A percentile compares a stretch with the other conserved stretches of the same genome.
These are phyloP conservation scores for Cutaneotrichosporon mucoides DNA, from an alignment of 1,284 basidiomycete species.

Conservation along the genomic window DNA sequence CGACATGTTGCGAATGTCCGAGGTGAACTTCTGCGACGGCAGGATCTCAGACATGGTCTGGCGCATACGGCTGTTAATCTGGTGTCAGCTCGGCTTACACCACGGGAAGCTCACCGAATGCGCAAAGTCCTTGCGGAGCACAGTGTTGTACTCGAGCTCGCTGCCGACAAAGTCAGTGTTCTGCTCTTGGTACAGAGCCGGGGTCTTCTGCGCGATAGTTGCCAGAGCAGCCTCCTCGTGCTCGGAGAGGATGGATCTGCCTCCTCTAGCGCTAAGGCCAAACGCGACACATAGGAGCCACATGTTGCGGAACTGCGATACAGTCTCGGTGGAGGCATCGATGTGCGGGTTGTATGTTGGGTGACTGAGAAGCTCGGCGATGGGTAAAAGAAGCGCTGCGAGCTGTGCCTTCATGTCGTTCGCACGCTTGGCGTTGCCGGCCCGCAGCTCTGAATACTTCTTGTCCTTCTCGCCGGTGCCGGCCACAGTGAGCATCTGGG, in stretches of 20 bases:
- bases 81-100: conserved; percentile 1
- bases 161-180: conserved; percentile 80
- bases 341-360: conserved; percentile 64
- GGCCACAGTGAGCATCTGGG: conserved; percentile 68
- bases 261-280: conserved; percentile 67
- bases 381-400: conserved; percentile 78
- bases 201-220: conserved; percentile 83
- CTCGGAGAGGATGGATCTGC: conserved; percentile 34
- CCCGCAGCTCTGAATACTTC: conserved; percentile 24
- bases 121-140: conserved; percentile 82
- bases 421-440: conserved; percentile 31
- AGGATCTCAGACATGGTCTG: conserved; percentile 62
- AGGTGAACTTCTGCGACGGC: conserved; percentile 57
- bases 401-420: conserved; percentile 74
- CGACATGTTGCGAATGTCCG: conserved; percentile 71
- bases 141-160: conserved; percentile 89
- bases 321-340: conserved; percentile 61
- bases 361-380: conserved; percentile 82
- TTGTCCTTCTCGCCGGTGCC: conserved; percentile 10
- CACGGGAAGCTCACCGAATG: conserved; percentile 57
- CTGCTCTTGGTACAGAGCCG: conserved; percentile 75
- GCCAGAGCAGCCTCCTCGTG: conserved; percentile 67
- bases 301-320: conserved; percentile 82
- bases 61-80: conserved; percentile 71
- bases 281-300: conserved; percentile 80